Conservation (phyloP, 2,329 filamentous ascomycete species). For the Pseudovirgaria hyperparasitica region DNA sequence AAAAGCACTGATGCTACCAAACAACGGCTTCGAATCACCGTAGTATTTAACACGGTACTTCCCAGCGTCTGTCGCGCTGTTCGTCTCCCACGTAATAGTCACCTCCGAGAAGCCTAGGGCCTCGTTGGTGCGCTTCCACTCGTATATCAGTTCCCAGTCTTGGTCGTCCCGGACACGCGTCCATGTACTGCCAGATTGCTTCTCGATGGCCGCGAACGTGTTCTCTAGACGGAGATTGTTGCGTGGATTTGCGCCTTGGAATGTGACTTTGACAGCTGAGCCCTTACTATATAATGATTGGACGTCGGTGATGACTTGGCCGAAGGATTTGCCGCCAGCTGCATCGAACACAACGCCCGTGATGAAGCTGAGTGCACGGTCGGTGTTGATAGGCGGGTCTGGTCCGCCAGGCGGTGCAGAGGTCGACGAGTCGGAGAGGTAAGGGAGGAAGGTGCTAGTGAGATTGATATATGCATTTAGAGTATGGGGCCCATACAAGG, state of each 20-base stretch:
- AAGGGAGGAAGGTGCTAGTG: conserved; percentile 58
- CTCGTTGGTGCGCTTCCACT: conserved; percentile 62
- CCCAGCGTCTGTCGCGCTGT: conserved; percentile 37
- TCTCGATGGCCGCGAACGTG: conserved; percentile 69
- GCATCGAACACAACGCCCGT: conserved; percentile 64
- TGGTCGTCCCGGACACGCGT: conserved; percentile 53
- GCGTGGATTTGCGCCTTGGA: conserved; percentile 79
- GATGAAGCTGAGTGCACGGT: conserved; percentile 68
- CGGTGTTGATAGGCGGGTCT: conserved; percentile 64
- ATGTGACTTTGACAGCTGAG: conserved; percentile 50
- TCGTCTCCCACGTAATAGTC: conserved; percentile 66
- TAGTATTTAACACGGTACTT: conserved; percentile 72
- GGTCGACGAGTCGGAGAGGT: conserved; percentile 37
- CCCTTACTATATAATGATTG: conserved; percentile 48
- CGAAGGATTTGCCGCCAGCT: conserved; percentile 55
- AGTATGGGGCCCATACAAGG: conserved; percentile 72
- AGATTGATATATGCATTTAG: conserved; percentile 81
- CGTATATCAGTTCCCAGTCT: conserved; percentile 75
- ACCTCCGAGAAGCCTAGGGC: conserved; percentile 67
- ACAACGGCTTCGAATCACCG: conserved; percentile 68
- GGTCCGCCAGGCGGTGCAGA: conserved; percentile 38
- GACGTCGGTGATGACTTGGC: conserved; percentile 45
- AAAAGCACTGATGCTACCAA: too few species aligned
- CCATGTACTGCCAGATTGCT: conserved; percentile 45
- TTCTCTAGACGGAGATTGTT: conserved; percentile 71